Evolutionary conservation across 345 rosid species (phyloP).

Genomic region (Lepidium aucheri): DNA sequence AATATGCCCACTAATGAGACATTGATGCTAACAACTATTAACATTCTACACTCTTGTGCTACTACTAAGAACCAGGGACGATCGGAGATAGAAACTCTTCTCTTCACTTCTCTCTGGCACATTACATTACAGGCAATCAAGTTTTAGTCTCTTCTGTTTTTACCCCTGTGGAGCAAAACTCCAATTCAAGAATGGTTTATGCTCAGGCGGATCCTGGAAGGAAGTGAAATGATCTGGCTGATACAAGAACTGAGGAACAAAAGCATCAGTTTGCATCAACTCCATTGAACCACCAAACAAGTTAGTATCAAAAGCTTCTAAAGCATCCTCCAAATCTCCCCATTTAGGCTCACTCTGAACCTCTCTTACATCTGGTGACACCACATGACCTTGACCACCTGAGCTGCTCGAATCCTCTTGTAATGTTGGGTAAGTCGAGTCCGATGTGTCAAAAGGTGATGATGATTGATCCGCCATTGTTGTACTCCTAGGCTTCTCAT

Average conservation of each 20-base stretch:
- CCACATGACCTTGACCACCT: slow-evolving; percentile 71
- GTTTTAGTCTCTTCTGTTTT: not conserved
- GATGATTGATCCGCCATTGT: slow-evolving; percentile 12
- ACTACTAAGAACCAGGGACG: slow-evolving; percentile 14
- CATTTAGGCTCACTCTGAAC: slow-evolving; percentile 58
- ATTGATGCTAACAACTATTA: slow-evolving; percentile 22
- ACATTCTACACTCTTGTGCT: slow-evolving; percentile 15
- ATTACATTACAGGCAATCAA: not conserved
- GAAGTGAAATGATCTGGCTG: slow-evolving; percentile 26
- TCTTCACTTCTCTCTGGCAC: not conserved
- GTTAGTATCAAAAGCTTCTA: slow-evolving; percentile 35
- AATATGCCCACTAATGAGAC: slow-evolving; percentile 15
- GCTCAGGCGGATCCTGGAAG: slow-evolving; percentile 24
- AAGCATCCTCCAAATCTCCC: slow-evolving; percentile 27
- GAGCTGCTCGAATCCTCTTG: slow-evolving; percentile 66
- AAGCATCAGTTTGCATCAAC: slow-evolving; percentile 40
- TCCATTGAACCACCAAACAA: slow-evolving; percentile 29
- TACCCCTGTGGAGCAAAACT: slow-evolving; percentile 17
- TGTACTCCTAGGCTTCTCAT: slow-evolving; percentile 18
- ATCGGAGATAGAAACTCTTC: not conserved
- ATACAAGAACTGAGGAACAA: slow-evolving; percentile 41
- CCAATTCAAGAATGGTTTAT: slow-evolving; percentile 30
- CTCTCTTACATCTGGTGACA: slow-evolving; percentile 53
- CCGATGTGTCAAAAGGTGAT: slow-evolving; percentile 43
- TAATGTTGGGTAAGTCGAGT: slow-evolving; percentile 46